Evolutionary conservation across 345 rosid genomes (phyloP).

Genomic region (Citrus trifoliata): DNA sequence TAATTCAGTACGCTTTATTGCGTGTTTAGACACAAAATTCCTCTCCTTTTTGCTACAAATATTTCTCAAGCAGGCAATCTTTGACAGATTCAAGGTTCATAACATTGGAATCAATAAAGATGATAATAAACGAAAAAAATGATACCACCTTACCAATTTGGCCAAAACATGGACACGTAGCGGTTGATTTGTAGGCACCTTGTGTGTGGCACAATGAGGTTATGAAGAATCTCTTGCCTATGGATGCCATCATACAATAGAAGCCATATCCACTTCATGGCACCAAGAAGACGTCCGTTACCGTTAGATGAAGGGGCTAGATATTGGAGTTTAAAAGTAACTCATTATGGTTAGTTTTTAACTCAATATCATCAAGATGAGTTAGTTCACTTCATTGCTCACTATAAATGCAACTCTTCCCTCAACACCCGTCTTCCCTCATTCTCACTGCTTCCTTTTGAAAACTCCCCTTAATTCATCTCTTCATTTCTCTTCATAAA

Average conservation of each 20-base stretch:
- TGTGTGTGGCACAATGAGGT: neutral
- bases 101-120: neutral
- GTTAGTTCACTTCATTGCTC: neutral
- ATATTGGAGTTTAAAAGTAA: conserved; percentile 16
- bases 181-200: neutral
- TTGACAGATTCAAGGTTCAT: neutral
- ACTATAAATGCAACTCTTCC: conserved; percentile 32
- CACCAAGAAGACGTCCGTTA: conserved; percentile 20
- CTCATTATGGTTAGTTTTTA: conserved; percentile 13
- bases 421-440: neutral
- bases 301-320: conserved; percentile 25
- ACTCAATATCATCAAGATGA: conserved; percentile 1
- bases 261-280: neutral
- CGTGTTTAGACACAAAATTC: too few relatives aligned
- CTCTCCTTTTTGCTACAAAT: too few relatives aligned
- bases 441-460: neutral
- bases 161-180: neutral
- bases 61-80: too few relatives aligned
- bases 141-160: too few relatives aligned
- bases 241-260: too few relatives aligned
- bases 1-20: too few relatives aligned
- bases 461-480: neutral
- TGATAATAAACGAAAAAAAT: neutral
- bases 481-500: neutral
- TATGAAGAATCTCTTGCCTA: neutral